A percentile compares a stretch with the other conserved stretches of the same genome.
These are phyloP conservation scores for Fusarium sp. DNA, from an alignment of 2,329 filamentous ascomycete species.

Conservation along the genomic window DNA sequence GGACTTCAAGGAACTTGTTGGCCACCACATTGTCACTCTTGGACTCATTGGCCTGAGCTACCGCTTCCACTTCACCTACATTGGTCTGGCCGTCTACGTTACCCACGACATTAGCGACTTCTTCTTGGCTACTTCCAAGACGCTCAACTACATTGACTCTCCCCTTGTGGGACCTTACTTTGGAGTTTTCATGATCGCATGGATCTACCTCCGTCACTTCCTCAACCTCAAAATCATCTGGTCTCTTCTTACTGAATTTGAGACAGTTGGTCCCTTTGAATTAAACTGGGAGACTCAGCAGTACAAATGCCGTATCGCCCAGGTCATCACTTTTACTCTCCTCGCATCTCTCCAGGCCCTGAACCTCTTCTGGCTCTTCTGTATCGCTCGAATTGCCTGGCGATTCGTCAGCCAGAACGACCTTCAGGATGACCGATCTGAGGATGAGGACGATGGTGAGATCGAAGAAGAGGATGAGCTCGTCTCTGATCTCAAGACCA, in stretches of 20 bases:
- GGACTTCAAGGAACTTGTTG: constrained; percentile 94
- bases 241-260: constrained; percentile 82
- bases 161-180: constrained; percentile 87
- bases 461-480: constrained; percentile 64
- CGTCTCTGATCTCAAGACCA: constrained; percentile 46
- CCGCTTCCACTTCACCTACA: constrained; percentile 96
- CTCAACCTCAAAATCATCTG: constrained; percentile 84
- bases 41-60: constrained; percentile 89
- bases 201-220: constrained; percentile 93
- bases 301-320: constrained; percentile 81
- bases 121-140: constrained; percentile 94
- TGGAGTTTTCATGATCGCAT: constrained; percentile 82
- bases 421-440: constrained; percentile 80
- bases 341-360: constrained; percentile 79
- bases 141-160: constrained; percentile 90
- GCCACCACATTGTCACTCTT: constrained; percentile 91
- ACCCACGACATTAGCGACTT: constrained; percentile 96
- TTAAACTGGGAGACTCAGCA: constrained; percentile 83
- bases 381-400: constrained; percentile 82
- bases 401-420: constrained; percentile 75
- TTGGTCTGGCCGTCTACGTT: constrained; percentile 92
- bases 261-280: constrained; percentile 80
- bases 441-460: constrained; percentile 69
- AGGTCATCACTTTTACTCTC: constrained; percentile 76
- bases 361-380: constrained; percentile 87